Evolutionary conservation across 768 basidiomycete species (phyloP).

Genomic region (Lentinus tigrinus): DNA sequence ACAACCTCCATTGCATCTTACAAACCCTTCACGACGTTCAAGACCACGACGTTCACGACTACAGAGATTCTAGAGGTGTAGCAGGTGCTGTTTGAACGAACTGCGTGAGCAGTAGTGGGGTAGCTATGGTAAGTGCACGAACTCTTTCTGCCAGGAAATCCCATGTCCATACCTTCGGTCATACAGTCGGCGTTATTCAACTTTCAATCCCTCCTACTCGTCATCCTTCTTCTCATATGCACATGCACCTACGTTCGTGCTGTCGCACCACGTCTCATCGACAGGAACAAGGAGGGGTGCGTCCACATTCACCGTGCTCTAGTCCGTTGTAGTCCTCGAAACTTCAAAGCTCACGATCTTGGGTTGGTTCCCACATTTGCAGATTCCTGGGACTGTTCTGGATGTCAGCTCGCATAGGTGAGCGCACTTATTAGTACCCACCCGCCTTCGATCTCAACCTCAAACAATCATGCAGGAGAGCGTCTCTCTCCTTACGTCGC

Average conservation of each 20-base stretch:
- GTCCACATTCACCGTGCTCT: slow-evolving; percentile 5
- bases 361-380: neutral
- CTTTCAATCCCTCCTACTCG: slow-evolving; percentile 92
- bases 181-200: slow-evolving; percentile 92
- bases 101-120: neutral
- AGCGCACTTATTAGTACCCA: slow-evolving; percentile 18
- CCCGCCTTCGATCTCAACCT: neutral
- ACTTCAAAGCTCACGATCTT: neutral
- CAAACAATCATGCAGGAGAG: slow-evolving; percentile 58
- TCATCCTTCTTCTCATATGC: slow-evolving; percentile 91
- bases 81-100: neutral
- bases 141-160: neutral
- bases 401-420: slow-evolving; percentile 95
- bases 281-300: slow-evolving; percentile 93
- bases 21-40: no score
- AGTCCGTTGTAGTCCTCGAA: no score
- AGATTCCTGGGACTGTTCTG: slow-evolving; percentile 93
- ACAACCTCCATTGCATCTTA: no score
- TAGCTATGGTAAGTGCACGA: neutral
- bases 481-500: slow-evolving; percentile 95
- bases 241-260: slow-evolving; percentile 96
- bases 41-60: no score
- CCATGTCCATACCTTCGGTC: neutral
- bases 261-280: slow-evolving; percentile 85
- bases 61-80: no score